phyloP scores from a whole-genome alignment of 225 moss, liverwort and hornwort species.

The Lunularia cruciata region DNA sequence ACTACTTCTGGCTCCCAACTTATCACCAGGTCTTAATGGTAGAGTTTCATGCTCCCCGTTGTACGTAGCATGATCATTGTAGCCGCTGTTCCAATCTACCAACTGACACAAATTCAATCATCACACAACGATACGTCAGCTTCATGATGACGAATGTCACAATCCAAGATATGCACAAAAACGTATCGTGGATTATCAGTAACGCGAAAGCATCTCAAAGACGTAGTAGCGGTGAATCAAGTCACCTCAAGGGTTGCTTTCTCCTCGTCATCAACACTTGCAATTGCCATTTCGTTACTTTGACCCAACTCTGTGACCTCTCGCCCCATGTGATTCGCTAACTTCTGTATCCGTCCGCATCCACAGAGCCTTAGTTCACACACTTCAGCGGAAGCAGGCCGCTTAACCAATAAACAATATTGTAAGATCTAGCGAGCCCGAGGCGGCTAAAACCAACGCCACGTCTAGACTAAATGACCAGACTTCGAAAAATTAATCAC shows the following conservation, averaged over 20 bases:
- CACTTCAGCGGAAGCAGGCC: not conserved
- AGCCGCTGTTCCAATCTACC: slow-evolving; percentile 17
- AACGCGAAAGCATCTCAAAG: too few relatives aligned
- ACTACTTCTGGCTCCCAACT: slow-evolving; percentile 12
- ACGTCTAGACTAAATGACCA: not conserved
- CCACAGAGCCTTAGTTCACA: not conserved
- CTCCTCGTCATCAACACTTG: slow-evolving; percentile 13
- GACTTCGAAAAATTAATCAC: too few relatives aligned
- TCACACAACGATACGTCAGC: too few relatives aligned
- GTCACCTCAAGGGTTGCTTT: slow-evolving; percentile 14
- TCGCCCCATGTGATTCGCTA: slow-evolving; percentile 6
- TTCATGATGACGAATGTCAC: not conserved
- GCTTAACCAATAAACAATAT: not conserved
- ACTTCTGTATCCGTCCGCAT: slow-evolving; percentile 2
- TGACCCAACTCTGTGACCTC: slow-evolving; percentile 11
- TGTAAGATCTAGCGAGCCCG: not conserved
- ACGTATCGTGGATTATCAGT: too few relatives aligned
- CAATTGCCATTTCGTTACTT: slow-evolving; percentile 10
- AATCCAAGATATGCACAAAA: too few relatives aligned
- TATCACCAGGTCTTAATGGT: slow-evolving; percentile 25
- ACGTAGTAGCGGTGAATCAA: not conserved
- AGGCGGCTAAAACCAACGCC: too few relatives aligned
- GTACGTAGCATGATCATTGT: not conserved
- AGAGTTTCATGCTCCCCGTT: slow-evolving; percentile 21
- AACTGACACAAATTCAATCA: slow-evolving; percentile 12